A percentile compares a stretch with the other conserved stretches of the same genome.
Evolutionary conservation across 371 early-diverging fungal species (phyloP).

Genomic region (Mucor irregularis): DNA sequence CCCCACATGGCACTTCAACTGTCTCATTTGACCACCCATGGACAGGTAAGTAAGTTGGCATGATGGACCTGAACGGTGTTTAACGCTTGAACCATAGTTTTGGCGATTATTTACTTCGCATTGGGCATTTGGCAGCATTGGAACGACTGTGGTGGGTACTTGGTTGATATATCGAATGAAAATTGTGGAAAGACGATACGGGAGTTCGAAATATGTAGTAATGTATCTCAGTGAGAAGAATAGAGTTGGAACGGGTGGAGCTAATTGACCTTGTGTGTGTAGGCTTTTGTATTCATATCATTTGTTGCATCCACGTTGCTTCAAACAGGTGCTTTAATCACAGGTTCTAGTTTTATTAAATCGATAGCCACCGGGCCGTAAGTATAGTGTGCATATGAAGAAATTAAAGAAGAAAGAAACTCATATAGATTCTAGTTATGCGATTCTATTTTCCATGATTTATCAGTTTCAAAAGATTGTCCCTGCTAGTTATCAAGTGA

Average conservation of each 20-base stretch:
- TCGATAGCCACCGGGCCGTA: slow-evolving; percentile 25
- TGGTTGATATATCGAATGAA: slow-evolving; percentile 63
- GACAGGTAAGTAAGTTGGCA: slow-evolving; percentile 65
- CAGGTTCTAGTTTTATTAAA: slow-evolving; percentile 19
- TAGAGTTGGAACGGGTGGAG: too few species aligned
- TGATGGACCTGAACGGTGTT: background rate
- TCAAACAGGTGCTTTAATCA: slow-evolving; percentile 40
- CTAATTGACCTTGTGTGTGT: background rate
- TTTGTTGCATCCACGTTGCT: slow-evolving; percentile 53
- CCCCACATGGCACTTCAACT: slow-evolving; percentile 43
- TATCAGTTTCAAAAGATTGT: slow-evolving; percentile 55
- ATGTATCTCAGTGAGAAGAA: too few species aligned
- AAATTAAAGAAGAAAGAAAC: background rate
- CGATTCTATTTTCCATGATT: slow-evolving; percentile 55
- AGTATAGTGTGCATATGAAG: background rate
- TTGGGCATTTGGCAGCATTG: slow-evolving; percentile 54
- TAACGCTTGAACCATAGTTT: slow-evolving; percentile 28
- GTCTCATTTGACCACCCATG: slow-evolving; percentile 54
- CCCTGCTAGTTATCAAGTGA: slow-evolving; percentile 53
- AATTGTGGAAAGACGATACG: slow-evolving; percentile 69
- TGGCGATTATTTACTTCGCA: slow-evolving; percentile 60
- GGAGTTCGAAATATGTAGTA: slow-evolving; percentile 64
- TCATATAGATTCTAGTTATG: slow-evolving; percentile 34
- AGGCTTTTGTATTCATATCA: slow-evolving; percentile 56
- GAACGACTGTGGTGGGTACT: slow-evolving; percentile 65